Evolutionary conservation across 331 rosid species (phyloP).

Genomic region (Malus hybrid): DNA sequence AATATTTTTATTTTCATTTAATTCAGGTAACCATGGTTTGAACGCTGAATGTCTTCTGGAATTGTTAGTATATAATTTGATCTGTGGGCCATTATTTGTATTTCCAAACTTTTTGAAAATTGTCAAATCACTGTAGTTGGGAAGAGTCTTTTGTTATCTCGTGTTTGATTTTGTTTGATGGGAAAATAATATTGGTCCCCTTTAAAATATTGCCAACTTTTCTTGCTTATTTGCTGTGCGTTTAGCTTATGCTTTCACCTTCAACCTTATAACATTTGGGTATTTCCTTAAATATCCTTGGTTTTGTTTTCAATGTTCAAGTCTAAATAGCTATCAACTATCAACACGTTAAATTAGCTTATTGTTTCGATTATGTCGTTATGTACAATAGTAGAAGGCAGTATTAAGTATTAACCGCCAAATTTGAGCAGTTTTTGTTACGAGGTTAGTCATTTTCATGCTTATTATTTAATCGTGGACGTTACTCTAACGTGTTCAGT

Average conservation of each 20-base stretch:
- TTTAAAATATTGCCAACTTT: not conserved
- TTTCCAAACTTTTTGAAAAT: not conserved
- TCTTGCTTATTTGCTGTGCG: not conserved
- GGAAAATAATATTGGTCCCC: not conserved
- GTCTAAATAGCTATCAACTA: not conserved
- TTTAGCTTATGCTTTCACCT: not conserved
- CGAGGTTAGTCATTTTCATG: too few species aligned
- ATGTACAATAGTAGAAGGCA: not conserved
- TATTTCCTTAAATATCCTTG: not conserved
- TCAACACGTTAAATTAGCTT: not conserved
- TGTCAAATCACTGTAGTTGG: not conserved
- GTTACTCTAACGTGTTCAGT: too few species aligned
- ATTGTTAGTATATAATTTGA: not conserved
- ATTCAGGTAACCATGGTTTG: too few species aligned
- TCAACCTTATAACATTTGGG: not conserved
- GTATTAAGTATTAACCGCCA: not conserved
- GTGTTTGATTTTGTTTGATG: not conserved
- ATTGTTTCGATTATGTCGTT: not conserved
- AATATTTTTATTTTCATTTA: too few species aligned
- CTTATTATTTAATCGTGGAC: too few species aligned
- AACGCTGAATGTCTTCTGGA: not conserved
- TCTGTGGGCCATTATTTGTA: not conserved
- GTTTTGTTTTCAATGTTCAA: not conserved
- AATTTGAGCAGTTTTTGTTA: too few species aligned
- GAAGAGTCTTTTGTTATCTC: not conserved